Base-by-base conservation (phyloP, 352 stramenopile genomes). In the Pythium biforme region DNA sequence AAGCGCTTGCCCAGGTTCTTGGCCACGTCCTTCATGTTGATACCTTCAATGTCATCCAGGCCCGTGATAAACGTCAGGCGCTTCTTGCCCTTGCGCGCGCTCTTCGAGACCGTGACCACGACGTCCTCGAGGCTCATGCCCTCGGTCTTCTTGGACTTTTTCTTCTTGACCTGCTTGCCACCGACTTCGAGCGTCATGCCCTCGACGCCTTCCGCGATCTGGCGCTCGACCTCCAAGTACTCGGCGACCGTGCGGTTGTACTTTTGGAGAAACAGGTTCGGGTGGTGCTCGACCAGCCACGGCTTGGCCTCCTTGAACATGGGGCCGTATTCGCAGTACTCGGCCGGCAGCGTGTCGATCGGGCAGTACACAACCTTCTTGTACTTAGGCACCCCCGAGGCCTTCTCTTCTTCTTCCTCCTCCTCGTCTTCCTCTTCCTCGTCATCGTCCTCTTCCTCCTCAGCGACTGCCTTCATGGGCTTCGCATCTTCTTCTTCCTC, bases 241-340 rank as follows among this genome's bases (percentile, higher is more conserved):
- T 94, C 81, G 17, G 61, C 41, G 37, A 94, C 80, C 39, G 85
- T 94, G 64, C 85, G 83, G 72, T 90, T 91, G 74, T 92, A 94
- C 77, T 92, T 94, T 56, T 79, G 75, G 23, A 94, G 71, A 59
- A 82, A 74, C 14, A 94, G 68, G n/a, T 82, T 68, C 14, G 86
- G 86, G 60, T 69, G 87, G 69, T 94, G 57, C 62, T 89, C 86
- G 0, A 71, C 82, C 22, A 94, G 66, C 86, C 86, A 94, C 22
- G 79, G 77, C 72, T 92, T 92, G 69, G 78, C 90, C 65, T 94
- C 82, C 50, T 92, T 77, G 66, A 94, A 94, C 71, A 90, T 81
- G 27, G 86, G 79, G 33, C 86, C 83, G 60, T 93, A 94, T 59
- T 94, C 86, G 64, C 86, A 94, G 72, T 92, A 94, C 72, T 94